A percentile compares a stretch with the other conserved stretches of the same genome.
Conservation (phyloP, 139 green algal species). For the Microglena sp. region DNA sequence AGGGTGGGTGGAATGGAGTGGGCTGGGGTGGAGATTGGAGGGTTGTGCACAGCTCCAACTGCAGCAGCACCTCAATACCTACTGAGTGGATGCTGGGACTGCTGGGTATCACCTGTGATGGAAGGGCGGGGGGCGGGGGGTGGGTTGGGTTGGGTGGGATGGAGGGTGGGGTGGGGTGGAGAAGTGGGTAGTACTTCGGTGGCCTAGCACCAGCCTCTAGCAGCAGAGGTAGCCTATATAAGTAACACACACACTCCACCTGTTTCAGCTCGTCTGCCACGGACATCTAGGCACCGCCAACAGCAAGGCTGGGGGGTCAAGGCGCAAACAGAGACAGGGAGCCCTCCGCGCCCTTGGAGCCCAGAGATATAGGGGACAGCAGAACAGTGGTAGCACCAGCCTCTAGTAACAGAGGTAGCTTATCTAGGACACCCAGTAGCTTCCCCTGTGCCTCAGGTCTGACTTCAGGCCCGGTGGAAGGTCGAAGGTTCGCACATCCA, state of each 20-base stretch:
- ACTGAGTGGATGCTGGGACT: slow-evolving; percentile 50
- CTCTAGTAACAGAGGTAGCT: neutral
- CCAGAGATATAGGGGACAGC: slow-evolving; percentile 32
- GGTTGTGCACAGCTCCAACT: slow-evolving; percentile 72
- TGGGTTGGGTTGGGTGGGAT: no score
- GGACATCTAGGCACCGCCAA: slow-evolving; percentile 14
- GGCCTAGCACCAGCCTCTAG: no score
- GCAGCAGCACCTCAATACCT: slow-evolving; percentile 61
- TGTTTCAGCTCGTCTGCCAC: slow-evolving; percentile 46
- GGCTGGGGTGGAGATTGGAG: no score
- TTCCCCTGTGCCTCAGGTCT: neutral
- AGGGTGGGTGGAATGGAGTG: no score
- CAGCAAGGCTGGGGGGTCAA: slow-evolving; percentile 12
- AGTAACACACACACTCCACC: slow-evolving; percentile 4
- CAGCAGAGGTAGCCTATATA: slow-evolving; percentile 17
- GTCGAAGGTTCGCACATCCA: neutral
- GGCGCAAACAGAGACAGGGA: slow-evolving; percentile 12
- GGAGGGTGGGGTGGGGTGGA: no score
- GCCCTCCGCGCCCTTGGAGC: slow-evolving; percentile 7
- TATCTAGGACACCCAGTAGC: neutral
- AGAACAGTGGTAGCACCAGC: slow-evolving; percentile 46
- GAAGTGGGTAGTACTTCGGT: no score
- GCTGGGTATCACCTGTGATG: no score
- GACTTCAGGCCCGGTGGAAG: neutral
- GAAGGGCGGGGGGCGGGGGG: no score